Conservation (phyloP, 192 early-diverging fungal species). For the Pilobolus umbonatus region DNA sequence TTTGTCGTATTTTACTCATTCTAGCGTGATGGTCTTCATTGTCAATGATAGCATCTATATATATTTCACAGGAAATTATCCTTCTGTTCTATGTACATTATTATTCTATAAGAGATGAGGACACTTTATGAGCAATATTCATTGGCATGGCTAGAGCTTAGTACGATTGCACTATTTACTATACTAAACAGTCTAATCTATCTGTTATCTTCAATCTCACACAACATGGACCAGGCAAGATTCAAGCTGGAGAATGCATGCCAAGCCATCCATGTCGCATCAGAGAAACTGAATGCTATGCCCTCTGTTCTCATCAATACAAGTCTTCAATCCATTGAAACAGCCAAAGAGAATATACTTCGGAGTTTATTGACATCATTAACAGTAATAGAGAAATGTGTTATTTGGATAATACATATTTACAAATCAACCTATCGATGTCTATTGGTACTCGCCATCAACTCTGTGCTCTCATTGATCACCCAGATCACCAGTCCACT, state of each 20-base stretch:
- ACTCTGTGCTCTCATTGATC: slow-evolving; percentile 10
- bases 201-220: neutral
- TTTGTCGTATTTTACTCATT: too few relatives aligned
- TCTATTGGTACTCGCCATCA: slow-evolving; percentile 21
- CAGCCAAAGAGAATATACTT: slow-evolving; percentile 16
- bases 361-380: slow-evolving; percentile 10
- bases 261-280: neutral
- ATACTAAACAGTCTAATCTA: neutral
- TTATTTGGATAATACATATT: slow-evolving; percentile 20
- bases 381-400: slow-evolving; percentile 8
- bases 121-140: slow-evolving; percentile 10
- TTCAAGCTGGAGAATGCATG: slow-evolving; percentile 4
- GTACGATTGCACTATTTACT: neutral
- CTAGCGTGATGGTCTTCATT: too few relatives aligned
- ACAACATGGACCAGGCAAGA: neutral
- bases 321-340: neutral
- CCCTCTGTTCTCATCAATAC: neutral
- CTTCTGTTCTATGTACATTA: too few relatives aligned
- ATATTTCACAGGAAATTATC: too few relatives aligned
- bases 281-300: slow-evolving; percentile 1
- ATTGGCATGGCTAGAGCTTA: neutral
- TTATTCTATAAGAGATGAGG: slow-evolving; percentile 2
- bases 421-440: slow-evolving; percentile 34
- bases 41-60: too few relatives aligned
- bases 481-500: slow-evolving; percentile 12